Percentiles rank a stretch among this genome's conserved stretches.
Evolutionary conservation across 306 rosid genomes (phyloP).

Genomic region (Vigna angularis): DNA sequence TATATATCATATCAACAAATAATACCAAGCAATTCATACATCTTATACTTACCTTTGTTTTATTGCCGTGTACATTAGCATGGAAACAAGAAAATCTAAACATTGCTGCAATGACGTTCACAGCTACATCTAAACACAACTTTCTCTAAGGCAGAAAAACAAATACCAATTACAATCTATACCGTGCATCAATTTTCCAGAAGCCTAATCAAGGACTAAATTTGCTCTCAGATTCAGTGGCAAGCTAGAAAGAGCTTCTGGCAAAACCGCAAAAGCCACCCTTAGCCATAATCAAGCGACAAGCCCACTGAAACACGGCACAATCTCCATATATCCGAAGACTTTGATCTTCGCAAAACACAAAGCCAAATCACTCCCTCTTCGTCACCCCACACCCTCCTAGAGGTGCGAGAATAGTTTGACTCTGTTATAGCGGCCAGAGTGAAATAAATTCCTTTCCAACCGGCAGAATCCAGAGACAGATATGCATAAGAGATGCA

Average conservation of each 20-base stretch:
- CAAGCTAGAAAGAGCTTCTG: constrained; percentile 54
- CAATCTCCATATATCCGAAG: constrained; percentile 92
- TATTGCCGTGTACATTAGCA: constrained; percentile 56
- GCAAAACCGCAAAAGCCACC: constrained; percentile 41
- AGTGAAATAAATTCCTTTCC: constrained; percentile 74
- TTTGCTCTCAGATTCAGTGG: constrained; percentile 27
- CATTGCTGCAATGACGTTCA: constrained; percentile 55
- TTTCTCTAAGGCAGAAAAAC: constrained; percentile 40
- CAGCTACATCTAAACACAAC: constrained; percentile 56
- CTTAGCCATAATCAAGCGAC: constrained; percentile 97
- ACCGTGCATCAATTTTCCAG: constrained; percentile 51
- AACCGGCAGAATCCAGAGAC: constrained; percentile 54
- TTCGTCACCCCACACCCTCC: constrained; percentile 92
- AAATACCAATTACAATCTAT: constrained; percentile 45
- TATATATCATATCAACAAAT: constrained; percentile 35
- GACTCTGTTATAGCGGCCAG: constrained; percentile 88
- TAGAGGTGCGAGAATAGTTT: constrained; percentile 87
- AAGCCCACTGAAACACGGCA: constrained; percentile 93
- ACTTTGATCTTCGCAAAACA: constrained; percentile 70
- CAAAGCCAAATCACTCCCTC: constrained; percentile 67
- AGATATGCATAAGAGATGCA: constrained; percentile 59
- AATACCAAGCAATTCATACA: constrained; percentile 20
- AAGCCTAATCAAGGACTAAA: constrained; percentile 48
- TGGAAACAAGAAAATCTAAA: constrained; percentile 85
- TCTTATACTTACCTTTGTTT: constrained; percentile 70